Conservation (phyloP, 352 stramenopile genomes). For the Phytophthora melonis region DNA sequence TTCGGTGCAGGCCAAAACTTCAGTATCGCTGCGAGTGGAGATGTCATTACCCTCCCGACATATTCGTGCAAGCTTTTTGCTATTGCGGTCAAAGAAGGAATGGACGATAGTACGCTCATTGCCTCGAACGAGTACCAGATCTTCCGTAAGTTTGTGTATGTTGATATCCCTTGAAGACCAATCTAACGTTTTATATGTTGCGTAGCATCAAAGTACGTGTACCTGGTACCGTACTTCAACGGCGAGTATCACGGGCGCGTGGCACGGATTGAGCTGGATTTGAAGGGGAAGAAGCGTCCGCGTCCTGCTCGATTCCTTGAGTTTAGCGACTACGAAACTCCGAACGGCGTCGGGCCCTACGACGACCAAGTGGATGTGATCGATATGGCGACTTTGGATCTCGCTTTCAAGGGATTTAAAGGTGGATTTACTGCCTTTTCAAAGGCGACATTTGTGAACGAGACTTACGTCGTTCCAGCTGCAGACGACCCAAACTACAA, state of each 20-base stretch:
- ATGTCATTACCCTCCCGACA: slow-evolving; percentile 59
- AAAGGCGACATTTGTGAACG: slow-evolving; percentile 62
- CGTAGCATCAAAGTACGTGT: slow-evolving; percentile 77
- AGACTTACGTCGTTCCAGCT: slow-evolving; percentile 64
- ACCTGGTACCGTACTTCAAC: slow-evolving; percentile 79
- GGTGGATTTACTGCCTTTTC: slow-evolving; percentile 71
- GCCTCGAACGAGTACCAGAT: slow-evolving; percentile 66
- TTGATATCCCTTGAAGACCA: neutral
- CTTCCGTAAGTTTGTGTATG: slow-evolving; percentile 48
- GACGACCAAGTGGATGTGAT: slow-evolving; percentile 63
- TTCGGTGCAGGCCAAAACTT: slow-evolving; percentile 40
- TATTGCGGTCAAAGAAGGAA: slow-evolving; percentile 70
- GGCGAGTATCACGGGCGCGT: slow-evolving; percentile 71
- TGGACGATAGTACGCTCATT: slow-evolving; percentile 58
- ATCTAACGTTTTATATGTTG: slow-evolving; percentile 9
- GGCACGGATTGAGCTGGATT: slow-evolving; percentile 70
- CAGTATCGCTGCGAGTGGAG: slow-evolving; percentile 44
- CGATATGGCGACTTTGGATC: slow-evolving; percentile 59
- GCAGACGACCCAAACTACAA: slow-evolving; percentile 61
- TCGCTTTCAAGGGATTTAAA: slow-evolving; percentile 63
- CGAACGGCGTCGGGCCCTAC: slow-evolving; percentile 75
- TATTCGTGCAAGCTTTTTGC: slow-evolving; percentile 73
- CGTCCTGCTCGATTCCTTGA: slow-evolving; percentile 78
- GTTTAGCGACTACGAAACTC: slow-evolving; percentile 82
- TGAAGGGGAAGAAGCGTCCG: slow-evolving; percentile 79